Conservation (phyloP, 2,329 filamentous ascomycete genomes). For the Fusarium veterinarium region DNA sequence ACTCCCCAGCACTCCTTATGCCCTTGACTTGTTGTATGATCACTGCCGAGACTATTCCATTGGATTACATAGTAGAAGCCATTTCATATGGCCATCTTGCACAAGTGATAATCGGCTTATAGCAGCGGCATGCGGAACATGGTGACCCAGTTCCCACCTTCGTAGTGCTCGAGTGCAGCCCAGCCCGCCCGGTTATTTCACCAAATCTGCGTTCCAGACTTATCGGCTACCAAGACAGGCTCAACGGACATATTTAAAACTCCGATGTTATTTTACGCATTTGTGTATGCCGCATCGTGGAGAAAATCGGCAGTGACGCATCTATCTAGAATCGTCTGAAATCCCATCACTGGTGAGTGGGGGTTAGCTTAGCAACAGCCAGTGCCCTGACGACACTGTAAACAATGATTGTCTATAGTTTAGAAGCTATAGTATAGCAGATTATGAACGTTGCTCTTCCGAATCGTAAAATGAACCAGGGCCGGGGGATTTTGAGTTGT, state of each 20-base stretch:
- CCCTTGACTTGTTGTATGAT: not conserved
- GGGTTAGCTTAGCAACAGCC: not conserved
- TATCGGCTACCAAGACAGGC: rapidly evolving
- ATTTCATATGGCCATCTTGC: not conserved
- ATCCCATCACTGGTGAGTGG: slow-evolving; percentile 16
- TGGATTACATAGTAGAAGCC: not conserved
- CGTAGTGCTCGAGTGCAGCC: not conserved
- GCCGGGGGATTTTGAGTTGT: not conserved
- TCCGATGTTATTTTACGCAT: not conserved
- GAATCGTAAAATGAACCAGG: not conserved
- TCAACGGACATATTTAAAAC: rapidly evolving
- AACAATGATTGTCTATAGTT: not conserved
- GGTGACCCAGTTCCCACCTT: not conserved
- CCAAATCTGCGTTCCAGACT: not conserved
- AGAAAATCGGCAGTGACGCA: slow-evolving; percentile 1
- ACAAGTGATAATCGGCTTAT: not conserved
- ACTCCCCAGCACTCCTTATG: not conserved
- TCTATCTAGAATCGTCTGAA: not conserved
- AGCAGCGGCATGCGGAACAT: not conserved
- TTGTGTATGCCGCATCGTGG: not conserved
- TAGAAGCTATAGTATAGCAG: not conserved
- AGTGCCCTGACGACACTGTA: not conserved
- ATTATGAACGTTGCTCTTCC: not conserved
- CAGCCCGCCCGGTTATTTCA: not conserved
- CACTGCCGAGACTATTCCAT: not conserved